These are phyloP conservation scores for Annona squamosa DNA, from an alignment of 164 flowering plant species.

Conservation along the genomic window DNA sequence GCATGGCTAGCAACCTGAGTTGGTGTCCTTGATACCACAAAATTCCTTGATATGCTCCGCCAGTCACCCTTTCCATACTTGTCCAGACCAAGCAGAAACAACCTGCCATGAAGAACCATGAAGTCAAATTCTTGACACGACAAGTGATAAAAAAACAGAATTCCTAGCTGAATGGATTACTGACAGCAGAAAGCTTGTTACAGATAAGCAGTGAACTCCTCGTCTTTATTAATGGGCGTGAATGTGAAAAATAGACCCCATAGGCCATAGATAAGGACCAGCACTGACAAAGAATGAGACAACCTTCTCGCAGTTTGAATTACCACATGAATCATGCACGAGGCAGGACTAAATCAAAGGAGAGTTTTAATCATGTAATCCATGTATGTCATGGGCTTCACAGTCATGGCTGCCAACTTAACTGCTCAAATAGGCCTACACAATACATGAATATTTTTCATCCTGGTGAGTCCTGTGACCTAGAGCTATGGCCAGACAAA, in stretches of 20 bases:
- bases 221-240: background rate
- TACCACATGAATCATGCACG: background rate
- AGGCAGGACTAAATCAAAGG: background rate
- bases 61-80: constrained; percentile 95
- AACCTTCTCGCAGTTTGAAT: background rate
- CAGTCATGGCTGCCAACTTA: background rate
- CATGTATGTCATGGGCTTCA: background rate
- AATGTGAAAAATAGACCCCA: background rate
- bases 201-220: background rate
- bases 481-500: background rate
- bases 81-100: constrained; percentile 85
- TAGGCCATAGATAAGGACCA: background rate
- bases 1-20: constrained; percentile 97
- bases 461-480: background rate
- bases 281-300: background rate
- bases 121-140: background rate
- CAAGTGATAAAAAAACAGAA: background rate
- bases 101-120: constrained; percentile 27
- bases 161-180: background rate
- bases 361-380: background rate
- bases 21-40: constrained; percentile 85
- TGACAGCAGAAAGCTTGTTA: background rate
- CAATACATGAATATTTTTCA: background rate
- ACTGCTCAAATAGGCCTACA: background rate
- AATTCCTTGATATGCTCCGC: constrained; percentile 88